These are phyloP conservation scores for Nakazawaea populi DNA, from an alignment of 805 yeast genomes.

Conservation along the genomic window DNA sequence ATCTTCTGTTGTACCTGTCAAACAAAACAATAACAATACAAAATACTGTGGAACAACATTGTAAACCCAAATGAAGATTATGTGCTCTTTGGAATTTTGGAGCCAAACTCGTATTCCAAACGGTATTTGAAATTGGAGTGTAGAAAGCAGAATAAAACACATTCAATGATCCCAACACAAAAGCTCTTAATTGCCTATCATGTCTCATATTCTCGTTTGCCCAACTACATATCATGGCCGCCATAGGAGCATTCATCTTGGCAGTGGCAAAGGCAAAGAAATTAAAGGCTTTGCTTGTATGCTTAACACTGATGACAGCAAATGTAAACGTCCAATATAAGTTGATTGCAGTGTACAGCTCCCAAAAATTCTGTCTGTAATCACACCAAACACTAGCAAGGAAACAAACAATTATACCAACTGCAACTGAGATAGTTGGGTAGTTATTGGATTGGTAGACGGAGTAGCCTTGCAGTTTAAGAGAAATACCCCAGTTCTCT, in stretches of 20 bases:
- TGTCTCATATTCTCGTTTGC: conserved; percentile 33
- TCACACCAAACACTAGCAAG: conserved; percentile 9
- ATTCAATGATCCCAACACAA: conserved; percentile 60
- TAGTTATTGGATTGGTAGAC: conserved; percentile 40
- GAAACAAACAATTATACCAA: conserved; percentile 35
- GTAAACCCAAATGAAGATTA: neutral
- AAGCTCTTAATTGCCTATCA: conserved; percentile 58
- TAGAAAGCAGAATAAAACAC: conserved; percentile 38
- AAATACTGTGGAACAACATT: conserved; percentile 3
- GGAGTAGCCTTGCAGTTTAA: conserved; percentile 33
- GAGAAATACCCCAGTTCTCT: conserved; percentile 42
- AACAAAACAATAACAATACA: conserved; percentile 5
- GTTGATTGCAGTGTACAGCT: neutral
- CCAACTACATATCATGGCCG: conserved; percentile 36
- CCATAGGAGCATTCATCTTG: conserved; percentile 42
- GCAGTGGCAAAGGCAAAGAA: conserved; percentile 43
- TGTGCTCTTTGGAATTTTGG: conserved; percentile 36
- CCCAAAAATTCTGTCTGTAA: conserved; percentile 1
- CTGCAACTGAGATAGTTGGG: conserved; percentile 45
- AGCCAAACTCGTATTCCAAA: conserved; percentile 47
- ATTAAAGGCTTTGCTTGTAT: conserved; percentile 37
- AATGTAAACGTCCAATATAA: conserved; percentile 36
- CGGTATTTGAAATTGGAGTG: conserved; percentile 27
- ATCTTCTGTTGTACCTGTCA: conserved; percentile 8
- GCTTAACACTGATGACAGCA: conserved; percentile 45